Conservation (phyloP, 169 alveolate species). For the Plasmodium ovale region DNA sequence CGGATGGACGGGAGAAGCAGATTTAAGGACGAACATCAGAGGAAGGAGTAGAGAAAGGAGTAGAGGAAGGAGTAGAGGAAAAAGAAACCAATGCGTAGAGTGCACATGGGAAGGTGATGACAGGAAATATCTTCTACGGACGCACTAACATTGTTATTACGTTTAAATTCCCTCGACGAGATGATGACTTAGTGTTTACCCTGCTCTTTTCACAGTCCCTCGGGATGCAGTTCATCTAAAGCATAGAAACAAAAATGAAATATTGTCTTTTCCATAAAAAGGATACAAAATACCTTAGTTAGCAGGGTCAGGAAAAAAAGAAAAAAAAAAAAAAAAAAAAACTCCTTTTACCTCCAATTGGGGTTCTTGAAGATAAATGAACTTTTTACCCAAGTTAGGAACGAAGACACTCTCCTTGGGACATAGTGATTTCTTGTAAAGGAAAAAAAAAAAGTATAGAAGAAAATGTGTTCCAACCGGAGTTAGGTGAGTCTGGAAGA, state of each 20-base stretch:
- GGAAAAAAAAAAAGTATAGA: neutral
- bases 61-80: too few species aligned
- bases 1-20: too few species aligned
- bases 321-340: neutral
- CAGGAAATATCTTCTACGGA: too few species aligned
- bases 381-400: slow-evolving; percentile 24
- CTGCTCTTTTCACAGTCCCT: slow-evolving; percentile 14
- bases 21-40: too few species aligned
- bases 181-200: neutral
- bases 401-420: slow-evolving; percentile 41
- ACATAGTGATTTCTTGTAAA: slow-evolving; percentile 40
- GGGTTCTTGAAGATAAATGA: slow-evolving; percentile 20
- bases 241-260: neutral
- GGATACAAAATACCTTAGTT: neutral
- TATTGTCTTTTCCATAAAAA: too few species aligned
- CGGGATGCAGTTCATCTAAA: slow-evolving; percentile 55
- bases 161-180: slow-evolving; percentile 28
- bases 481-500: too few species aligned
- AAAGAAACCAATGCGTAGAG: neutral
- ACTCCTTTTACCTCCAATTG: slow-evolving; percentile 14
- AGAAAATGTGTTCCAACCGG: too few species aligned
- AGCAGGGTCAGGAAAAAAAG: neutral
- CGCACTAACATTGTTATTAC: neutral
- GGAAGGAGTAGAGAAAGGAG: too few species aligned
- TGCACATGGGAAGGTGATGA: too few species aligned